Evolutionary conservation across 805 yeast genomes (phyloP), one percentile per base, ranked within the genome.

Genomic region (Osmozyma mogii): DNA sequence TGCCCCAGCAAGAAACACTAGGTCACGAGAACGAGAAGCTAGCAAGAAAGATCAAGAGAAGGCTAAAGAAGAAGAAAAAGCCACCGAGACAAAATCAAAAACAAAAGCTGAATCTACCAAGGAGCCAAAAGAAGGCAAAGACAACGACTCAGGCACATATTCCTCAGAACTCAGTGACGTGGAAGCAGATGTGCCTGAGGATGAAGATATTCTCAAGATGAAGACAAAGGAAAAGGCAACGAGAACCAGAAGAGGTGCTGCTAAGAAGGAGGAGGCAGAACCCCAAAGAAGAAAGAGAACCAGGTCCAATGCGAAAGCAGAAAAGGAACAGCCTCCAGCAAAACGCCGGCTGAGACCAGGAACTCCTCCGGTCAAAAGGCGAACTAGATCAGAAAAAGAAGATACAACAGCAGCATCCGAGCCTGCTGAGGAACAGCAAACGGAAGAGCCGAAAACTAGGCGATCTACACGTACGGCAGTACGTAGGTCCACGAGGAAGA

Each of bases 401-500:
- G n/a, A 19, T 3, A 14, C 25, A 8, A 16, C 29, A 1, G 30
- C 15, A 9, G 30, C 15, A 15, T 10, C 9, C 6, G 30, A 27
- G 17, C n/a, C 25, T 9, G 3, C 20, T 8, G 22, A 20, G 20
- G 30, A 18, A 24, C 6, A 24, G 33, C 31, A 24, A 17, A 29
- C 23, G 15, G 34, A 35, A 5, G 35, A 38, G 23, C 42, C 41
- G 6, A 39, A 34, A 25, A 34, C 38, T 14, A 24, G 44, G 17
- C 20, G 44, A 16, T 28, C 38, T 18, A 27, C 27, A 15, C 34
- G 45, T 7, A 37, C 32, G 21, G 34, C 42, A 3, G 38, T 30
- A 8, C 33, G 45, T 18, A 25, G 45, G 12, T 34, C 37, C 20
- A 29, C 23, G 7, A 26, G 45, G 20, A 38, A 38, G 12, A 38